Conservation (phyloP, 2,329 filamentous ascomycete species). For the Colletotrichum eremochloae region DNA sequence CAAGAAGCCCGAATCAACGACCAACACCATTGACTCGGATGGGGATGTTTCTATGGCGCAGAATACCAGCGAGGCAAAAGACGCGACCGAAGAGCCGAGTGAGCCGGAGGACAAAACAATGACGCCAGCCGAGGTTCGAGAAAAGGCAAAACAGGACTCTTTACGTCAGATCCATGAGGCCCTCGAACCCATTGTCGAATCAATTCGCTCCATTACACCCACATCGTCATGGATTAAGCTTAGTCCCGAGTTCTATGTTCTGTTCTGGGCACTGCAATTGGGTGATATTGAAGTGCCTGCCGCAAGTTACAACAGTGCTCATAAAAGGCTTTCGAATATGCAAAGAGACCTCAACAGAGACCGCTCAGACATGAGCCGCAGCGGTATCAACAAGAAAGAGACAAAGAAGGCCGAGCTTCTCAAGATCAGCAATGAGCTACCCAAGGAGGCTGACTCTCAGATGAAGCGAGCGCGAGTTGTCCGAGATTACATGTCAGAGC, state of each 20-base stretch:
- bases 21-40: slow-evolving; percentile 60
- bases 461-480: slow-evolving; percentile 76
- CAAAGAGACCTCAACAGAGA: slow-evolving; percentile 77
- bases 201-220: slow-evolving; percentile 73
- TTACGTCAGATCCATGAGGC: slow-evolving; percentile 72
- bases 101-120: slow-evolving; percentile 47
- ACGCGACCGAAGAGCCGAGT: slow-evolving; percentile 49
- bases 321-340: slow-evolving; percentile 75
- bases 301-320: slow-evolving; percentile 83
- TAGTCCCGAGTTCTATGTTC: slow-evolving; percentile 85
- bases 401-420: slow-evolving; percentile 77
- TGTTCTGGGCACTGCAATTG: slow-evolving; percentile 92
- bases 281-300: slow-evolving; percentile 84
- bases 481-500: slow-evolving; percentile 78
- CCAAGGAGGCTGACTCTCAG: slow-evolving; percentile 75
- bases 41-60: slow-evolving; percentile 69
- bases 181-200: slow-evolving; percentile 79
- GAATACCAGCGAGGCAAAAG: slow-evolving; percentile 34
- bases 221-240: slow-evolving; percentile 76
- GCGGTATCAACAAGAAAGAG: slow-evolving; percentile 75
- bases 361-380: slow-evolving; percentile 78
- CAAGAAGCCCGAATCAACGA: slow-evolving; percentile 45
- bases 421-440: slow-evolving; percentile 76
- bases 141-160: slow-evolving; percentile 56
- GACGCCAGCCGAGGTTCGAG: slow-evolving; percentile 46